Conservation (phyloP, 768 basidiomycete genomes). For the Leucosporidium yakuticum region DNA sequence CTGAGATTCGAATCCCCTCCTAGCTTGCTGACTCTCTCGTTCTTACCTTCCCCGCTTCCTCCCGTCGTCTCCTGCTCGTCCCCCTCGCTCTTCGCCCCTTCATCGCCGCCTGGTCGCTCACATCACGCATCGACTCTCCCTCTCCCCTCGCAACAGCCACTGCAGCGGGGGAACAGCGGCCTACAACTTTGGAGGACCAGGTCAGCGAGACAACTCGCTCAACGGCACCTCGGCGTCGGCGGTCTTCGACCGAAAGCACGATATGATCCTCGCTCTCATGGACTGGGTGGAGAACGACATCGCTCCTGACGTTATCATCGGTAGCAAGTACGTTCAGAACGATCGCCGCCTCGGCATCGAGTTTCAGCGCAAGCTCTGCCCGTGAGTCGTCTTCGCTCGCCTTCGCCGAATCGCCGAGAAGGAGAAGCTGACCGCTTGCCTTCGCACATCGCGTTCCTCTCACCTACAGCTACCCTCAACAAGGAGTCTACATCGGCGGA, state of each 20-base stretch:
- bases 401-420: background rate
- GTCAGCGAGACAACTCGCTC: conserved; percentile 4
- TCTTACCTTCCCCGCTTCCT: no score
- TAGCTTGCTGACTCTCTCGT: no score
- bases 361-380: conserved; percentile 28
- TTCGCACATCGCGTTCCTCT: no score
- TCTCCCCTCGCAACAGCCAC: background rate
- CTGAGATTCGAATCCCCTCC: no score
- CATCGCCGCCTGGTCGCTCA: no score
- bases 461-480: conserved; percentile 16
- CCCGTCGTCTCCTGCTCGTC: no score
- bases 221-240: conserved; percentile 5
- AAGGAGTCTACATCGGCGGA: conserved; percentile 29
- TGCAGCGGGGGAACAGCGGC: conserved; percentile 9
- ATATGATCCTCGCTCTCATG: conserved; percentile 29
- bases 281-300: conserved; percentile 33
- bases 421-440: background rate
- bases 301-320: conserved; percentile 27
- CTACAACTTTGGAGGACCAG: conserved; percentile 15
- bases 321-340: conserved; percentile 13
- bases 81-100: no score
- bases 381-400: conserved; percentile 5
- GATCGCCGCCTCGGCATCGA: conserved; percentile 5
- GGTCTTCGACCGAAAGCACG: conserved; percentile 31
- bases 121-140: no score